Evolutionary conservation across 164 flowering plant genomes (phyloP).

Genomic region (Chimonanthus salicifolius): DNA sequence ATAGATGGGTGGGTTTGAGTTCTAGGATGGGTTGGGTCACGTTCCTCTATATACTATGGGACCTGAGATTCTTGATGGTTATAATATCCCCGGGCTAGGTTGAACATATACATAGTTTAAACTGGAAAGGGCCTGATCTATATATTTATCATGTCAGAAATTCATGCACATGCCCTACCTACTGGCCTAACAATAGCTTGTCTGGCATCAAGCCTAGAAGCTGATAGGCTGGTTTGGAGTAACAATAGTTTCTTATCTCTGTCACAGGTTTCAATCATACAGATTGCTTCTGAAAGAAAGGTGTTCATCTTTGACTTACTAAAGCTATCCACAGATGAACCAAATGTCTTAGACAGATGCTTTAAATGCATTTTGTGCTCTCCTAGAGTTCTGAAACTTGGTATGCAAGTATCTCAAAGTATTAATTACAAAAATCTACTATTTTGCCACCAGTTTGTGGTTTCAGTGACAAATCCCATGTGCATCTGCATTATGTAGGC

Average conservation of each 20-base stretch:
- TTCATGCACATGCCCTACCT: too few relatives aligned
- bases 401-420: constrained; percentile 32
- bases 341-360: constrained; percentile 52
- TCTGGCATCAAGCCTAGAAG: too few relatives aligned
- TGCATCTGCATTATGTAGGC: constrained; percentile 41
- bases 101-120: too few relatives aligned
- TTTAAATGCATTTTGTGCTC: constrained; percentile 67
- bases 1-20: too few relatives aligned
- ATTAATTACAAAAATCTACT: not conserved
- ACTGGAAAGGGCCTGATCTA: too few relatives aligned
- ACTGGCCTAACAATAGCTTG: too few relatives aligned
- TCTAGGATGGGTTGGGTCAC: too few relatives aligned
- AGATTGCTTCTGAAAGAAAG: constrained; percentile 73
- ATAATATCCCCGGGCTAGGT: too few relatives aligned
- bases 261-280: constrained; percentile 91
- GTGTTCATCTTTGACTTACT: constrained; percentile 84
- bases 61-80: too few relatives aligned
- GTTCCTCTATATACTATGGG: too few relatives aligned
- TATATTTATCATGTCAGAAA: too few relatives aligned
- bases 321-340: constrained; percentile 54
- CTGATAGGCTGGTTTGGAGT: not conserved
- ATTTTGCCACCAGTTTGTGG: not conserved
- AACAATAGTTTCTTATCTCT: constrained; percentile 6
- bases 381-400: constrained; percentile 74
- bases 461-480: constrained; percentile 2